Evolutionary conservation across 2,329 filamentous ascomycete species (phyloP).

Genomic region (Stromatinia cepivora): DNA sequence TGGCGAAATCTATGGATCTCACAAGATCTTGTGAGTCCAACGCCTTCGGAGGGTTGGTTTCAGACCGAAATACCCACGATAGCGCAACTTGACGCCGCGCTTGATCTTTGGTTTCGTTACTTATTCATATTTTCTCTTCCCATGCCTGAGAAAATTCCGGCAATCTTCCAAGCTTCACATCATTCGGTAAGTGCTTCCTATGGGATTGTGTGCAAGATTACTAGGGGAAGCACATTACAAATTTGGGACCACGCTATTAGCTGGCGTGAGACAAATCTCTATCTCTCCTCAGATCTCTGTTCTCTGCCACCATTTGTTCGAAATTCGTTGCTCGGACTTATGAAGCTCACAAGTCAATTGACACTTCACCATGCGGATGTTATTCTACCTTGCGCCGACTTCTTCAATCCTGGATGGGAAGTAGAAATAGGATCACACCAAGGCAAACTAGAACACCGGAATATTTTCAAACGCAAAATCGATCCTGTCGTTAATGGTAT

Average conservation of each 20-base stretch:
- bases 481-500: conserved; percentile 67
- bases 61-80: conserved; percentile 48
- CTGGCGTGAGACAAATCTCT: conserved; percentile 51
- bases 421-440: conserved; percentile 60
- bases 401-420: conserved; percentile 66
- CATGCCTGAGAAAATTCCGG: conserved; percentile 47
- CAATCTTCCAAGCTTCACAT: conserved; percentile 63
- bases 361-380: conserved; percentile 56
- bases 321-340: conserved; percentile 37
- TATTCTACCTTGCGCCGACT: conserved; percentile 56
- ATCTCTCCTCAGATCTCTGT: conserved; percentile 38
- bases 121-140: conserved; percentile 51
- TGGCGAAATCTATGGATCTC: conserved; percentile 50
- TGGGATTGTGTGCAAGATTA: conserved; percentile 62
- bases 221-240: conserved; percentile 58
- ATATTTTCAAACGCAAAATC: conserved; percentile 58
- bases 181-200: conserved; percentile 62
- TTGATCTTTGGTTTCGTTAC: conserved; percentile 49
- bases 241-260: conserved; percentile 66
- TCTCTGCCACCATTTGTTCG: conserved; percentile 35
- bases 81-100: conserved; percentile 47
- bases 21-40: conserved; percentile 46
- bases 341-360: conserved; percentile 30
- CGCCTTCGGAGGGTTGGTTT: conserved; percentile 47
- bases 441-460: conserved; percentile 56